Conservation (phyloP, 1,284 basidiomycete genomes). For the Trichosporon coremiiforme region DNA sequence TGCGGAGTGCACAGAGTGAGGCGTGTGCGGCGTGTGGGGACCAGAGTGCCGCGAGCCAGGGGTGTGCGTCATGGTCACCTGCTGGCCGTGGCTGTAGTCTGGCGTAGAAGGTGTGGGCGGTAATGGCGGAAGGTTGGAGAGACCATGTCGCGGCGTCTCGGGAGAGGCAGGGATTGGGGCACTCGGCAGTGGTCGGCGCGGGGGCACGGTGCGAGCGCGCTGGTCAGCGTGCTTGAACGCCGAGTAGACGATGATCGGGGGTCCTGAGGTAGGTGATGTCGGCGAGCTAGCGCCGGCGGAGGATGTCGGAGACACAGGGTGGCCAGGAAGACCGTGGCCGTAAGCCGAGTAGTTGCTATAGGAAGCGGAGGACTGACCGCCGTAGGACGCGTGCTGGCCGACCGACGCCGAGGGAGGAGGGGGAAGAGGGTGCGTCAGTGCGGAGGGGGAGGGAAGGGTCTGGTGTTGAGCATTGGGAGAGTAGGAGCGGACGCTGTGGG, state of each 20-base stretch:
- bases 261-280: neutral
- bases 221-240: conserved; percentile 8
- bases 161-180: neutral
- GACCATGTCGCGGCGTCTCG: neutral
- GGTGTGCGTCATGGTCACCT: neutral
- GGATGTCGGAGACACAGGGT: neutral
- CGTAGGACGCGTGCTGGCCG: neutral
- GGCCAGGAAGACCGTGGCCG: neutral
- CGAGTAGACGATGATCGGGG: neutral
- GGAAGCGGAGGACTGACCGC: neutral
- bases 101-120: neutral
- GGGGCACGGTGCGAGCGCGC: neutral
- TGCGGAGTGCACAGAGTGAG: neutral
- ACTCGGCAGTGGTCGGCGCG: conserved; percentile 4
- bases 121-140: neutral
- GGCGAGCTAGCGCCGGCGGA: neutral
- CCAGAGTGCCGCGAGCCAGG: neutral
- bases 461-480: neutral
- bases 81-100: neutral
- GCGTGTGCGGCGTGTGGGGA: neutral
- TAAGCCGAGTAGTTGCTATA: conserved; percentile 2
- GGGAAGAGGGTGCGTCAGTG: neutral
- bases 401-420: neutral
- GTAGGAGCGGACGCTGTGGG: neutral
- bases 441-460: neutral